Base-by-base conservation (phyloP, 2,329 filamentous ascomycete genomes). In the Beauveria sp. region DNA sequence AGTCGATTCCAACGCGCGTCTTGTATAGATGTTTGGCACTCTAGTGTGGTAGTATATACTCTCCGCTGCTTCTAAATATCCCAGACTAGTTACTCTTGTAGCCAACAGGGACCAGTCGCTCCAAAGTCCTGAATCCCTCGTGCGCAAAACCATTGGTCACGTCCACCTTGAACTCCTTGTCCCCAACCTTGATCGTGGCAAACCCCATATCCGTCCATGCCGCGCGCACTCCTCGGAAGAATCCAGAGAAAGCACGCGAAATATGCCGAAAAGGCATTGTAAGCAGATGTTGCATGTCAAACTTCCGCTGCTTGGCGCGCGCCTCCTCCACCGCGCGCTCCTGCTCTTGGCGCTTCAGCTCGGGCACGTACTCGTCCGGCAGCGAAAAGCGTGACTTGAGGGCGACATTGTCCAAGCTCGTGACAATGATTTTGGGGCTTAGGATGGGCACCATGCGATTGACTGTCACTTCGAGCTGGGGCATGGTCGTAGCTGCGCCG, bases 141-240 rank as follows among this genome's bases (percentile, higher is more conserved):
- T 86, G 75, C 24, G 81, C 81, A 74, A 82, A 85, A 1, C 82
- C 84, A 44, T 78, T 77, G 3, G 75, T 76, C 18, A 85, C 75
- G 65, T 87, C 84, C 24, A 87, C 70, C 73, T 85, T 86, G 69
- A 83, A 85, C 57, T 72, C 70, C 40, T 73, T 69, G 20, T 75
- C 78, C 12, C 79, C 73, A 16, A 84, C 72, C 56, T 69, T 70
- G 55, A 87, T 73, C 61, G 76, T 74, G 44, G 79, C 75, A 63
- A 84, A 86, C 0, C 84, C 84, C 61, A 83, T 81, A 59, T 83
- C 78, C 18, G 79, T 81, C 69, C 84, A 77, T 2, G 81, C 78
- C 53, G 81, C 75, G 62, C 74, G 75, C 24, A 84, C 71, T 8
- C 77, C 79, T 6, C 66, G 61, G 64, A 80, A 81, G 57, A 82